These are phyloP conservation scores for Gossypium rotundifolium DNA, from an alignment of 345 rosid species.

Conservation along the genomic window DNA sequence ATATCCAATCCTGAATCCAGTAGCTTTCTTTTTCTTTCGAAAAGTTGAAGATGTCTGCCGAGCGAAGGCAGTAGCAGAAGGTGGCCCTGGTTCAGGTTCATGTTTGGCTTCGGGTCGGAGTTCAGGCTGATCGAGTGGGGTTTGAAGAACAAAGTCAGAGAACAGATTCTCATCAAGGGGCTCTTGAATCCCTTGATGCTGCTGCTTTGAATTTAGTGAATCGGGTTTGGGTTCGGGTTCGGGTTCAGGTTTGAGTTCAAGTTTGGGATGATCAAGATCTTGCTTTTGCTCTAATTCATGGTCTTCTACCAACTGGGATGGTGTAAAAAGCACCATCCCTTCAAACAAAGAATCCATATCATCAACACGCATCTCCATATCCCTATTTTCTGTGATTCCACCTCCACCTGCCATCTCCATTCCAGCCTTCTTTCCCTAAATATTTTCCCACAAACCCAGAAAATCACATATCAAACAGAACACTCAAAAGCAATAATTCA, in stretches of 20 bases:
- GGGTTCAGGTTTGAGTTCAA: not conserved
- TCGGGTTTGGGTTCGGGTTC: constrained; percentile 10
- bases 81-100: constrained; percentile 14
- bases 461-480: not conserved
- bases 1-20: constrained; percentile 69
- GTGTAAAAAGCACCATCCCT: constrained; percentile 75
- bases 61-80: constrained; percentile 14
- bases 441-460: not conserved
- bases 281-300: not conserved
- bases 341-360: constrained; percentile 81
- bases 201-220: constrained; percentile 6
- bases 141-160: constrained; percentile 64
- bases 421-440: constrained; percentile 3
- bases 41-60: constrained; percentile 36
- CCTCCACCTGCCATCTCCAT: not conserved
- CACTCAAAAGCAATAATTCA: not conserved
- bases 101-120: constrained; percentile 7
- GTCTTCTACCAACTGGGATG: constrained; percentile 33
- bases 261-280: constrained; percentile 7
- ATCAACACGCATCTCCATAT: constrained; percentile 32
- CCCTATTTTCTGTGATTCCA: constrained; percentile 16
- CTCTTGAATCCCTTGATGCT: constrained; percentile 8
- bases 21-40: constrained; percentile 70
- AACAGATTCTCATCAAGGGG: constrained; percentile 82
- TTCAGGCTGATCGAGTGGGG: constrained; percentile 22